phyloP scores from a whole-genome alignment of 2,329 filamentous ascomycete genomes.

The Pseudocercospora vitis region DNA sequence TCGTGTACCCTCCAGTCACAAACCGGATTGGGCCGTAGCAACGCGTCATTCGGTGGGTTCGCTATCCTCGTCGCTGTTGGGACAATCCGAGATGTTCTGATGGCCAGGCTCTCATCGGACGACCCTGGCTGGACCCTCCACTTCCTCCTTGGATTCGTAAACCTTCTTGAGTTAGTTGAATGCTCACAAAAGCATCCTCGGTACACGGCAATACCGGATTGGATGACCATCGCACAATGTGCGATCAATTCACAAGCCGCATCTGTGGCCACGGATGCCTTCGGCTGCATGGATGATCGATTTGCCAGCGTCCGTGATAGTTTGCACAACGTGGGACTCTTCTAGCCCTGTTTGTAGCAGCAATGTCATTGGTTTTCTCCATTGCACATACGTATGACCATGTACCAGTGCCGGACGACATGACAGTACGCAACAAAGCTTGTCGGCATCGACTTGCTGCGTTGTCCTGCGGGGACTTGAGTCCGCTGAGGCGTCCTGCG shows the following conservation, averaged over 20 bases:
- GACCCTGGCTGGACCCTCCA: slow-evolving; percentile 15
- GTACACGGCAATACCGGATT: slow-evolving; percentile 17
- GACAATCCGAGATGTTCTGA: background rate
- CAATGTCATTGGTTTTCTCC: slow-evolving; percentile 10
- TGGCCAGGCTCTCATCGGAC: no score
- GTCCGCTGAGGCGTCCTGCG: slow-evolving; percentile 12
- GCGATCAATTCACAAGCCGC: slow-evolving; percentile 15
- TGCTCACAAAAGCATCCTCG: slow-evolving; percentile 15
- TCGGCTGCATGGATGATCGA: slow-evolving; percentile 14
- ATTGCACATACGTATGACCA: slow-evolving; percentile 13
- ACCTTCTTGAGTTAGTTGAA: slow-evolving; percentile 10
- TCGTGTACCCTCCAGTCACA: no score
- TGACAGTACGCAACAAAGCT: slow-evolving; percentile 13
- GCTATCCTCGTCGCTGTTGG: background rate
- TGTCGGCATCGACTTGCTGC: slow-evolving; percentile 13
- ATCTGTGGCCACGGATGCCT: slow-evolving; percentile 13
- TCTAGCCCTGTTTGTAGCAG: slow-evolving; percentile 10
- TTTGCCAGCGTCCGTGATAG: slow-evolving; percentile 13
- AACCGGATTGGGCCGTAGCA: no score
- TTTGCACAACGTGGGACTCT: slow-evolving; percentile 13
- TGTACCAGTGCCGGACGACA: slow-evolving; percentile 13
- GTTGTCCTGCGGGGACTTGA: slow-evolving; percentile 9
- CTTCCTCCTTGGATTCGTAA: slow-evolving; percentile 7
- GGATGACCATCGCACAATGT: slow-evolving; percentile 14
- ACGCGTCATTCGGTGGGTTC: background rate